Evolutionary conservation across 305 asterid genomes (phyloP), one percentile per base, ranked within the genome.

Genomic region (Salvia sclarea): DNA sequence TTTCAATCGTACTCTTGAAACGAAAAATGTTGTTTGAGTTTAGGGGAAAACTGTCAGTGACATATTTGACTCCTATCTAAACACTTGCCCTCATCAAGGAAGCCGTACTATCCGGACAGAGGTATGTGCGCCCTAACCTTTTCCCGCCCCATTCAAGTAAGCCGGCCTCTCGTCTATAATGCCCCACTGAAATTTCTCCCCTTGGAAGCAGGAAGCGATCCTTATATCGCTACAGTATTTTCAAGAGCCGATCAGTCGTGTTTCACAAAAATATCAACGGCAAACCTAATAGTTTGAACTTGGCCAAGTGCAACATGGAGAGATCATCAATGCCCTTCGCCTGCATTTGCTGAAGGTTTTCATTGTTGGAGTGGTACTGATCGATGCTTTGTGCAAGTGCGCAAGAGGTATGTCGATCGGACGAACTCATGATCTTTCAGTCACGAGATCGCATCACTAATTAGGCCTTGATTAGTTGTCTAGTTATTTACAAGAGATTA

Each of bases 81-180:
- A 91, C 70, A 86, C 85, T 22, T 95, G 98, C 65, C 97, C 99
- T 70, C 80, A 83, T 66, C 98, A 91, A 85, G 98, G 98, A 79
- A 95, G 99, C 81, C 86, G 97, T 78, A 91, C 98, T 37, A 91
- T 94, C 61, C 84, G 98, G 59, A 91, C 98, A 3, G 97, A 91
- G 96, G 96, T 92, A 83, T 22, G 69, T 43, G 0, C 14, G 4
- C 5, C 41, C 1, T 12, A 20, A 3, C 37, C 0, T 13, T 18
- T 66, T 66, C 58, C 66, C 49, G 8, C 4, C 60, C 54, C 25
- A 11, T 8, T 53, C 33, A 9, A 40, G 3, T n/a, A 33, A 33
- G 31, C 17, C 17, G 22, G 56, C 12, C 55, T 55, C 54, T 56
- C 16, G 13, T 21, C 33, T 14, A 20, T 40, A 9, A 13, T 40